A percentile compares a stretch with the other conserved stretches of the same genome.
These are phyloP conservation scores for Penicillium sp. DNA, from an alignment of 2,329 filamentous ascomycete species.

Conservation along the genomic window DNA sequence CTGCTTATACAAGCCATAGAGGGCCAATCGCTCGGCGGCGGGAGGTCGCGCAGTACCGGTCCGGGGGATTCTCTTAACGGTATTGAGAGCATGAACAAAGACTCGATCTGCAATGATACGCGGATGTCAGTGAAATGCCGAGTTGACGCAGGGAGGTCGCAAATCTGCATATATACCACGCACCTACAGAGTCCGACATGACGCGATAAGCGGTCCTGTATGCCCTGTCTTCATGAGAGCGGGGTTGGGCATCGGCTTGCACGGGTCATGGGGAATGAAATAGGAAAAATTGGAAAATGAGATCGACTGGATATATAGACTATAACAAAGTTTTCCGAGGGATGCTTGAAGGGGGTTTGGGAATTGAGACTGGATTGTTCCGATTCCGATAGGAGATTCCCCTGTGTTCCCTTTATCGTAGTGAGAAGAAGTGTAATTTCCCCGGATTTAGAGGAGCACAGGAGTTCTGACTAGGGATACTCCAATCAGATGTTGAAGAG, in stretches of 20 bases:
- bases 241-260: constrained; percentile 29
- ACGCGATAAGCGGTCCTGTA: constrained; percentile 27
- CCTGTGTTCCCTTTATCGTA: constrained; percentile 2
- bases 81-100: constrained; percentile 98
- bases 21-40: constrained; percentile 75
- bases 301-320: neutral
- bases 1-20: constrained; percentile 99
- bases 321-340: neutral
- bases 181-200: constrained; percentile 51
- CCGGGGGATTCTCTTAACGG: constrained; percentile 94
- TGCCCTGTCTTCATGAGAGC: constrained; percentile 35
- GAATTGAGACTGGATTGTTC: neutral
- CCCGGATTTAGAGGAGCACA: constrained; percentile 1
- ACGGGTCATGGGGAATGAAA: constrained; percentile 28
- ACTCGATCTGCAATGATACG: constrained; percentile 71
- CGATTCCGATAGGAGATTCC: neutral
- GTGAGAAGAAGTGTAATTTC: neutral
- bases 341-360: neutral
- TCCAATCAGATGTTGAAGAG: neutral
- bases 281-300: neutral
- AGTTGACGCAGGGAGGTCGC: neutral
- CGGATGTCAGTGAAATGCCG: constrained; percentile 5
- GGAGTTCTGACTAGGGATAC: neutral
- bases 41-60: constrained; percentile 89
- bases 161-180: constrained; percentile 16